A percentile compares a stretch with the other conserved stretches of the same genome.
Conservation (phyloP, 2,329 filamentous ascomycete genomes). For the Colletotrichum falcatum region DNA sequence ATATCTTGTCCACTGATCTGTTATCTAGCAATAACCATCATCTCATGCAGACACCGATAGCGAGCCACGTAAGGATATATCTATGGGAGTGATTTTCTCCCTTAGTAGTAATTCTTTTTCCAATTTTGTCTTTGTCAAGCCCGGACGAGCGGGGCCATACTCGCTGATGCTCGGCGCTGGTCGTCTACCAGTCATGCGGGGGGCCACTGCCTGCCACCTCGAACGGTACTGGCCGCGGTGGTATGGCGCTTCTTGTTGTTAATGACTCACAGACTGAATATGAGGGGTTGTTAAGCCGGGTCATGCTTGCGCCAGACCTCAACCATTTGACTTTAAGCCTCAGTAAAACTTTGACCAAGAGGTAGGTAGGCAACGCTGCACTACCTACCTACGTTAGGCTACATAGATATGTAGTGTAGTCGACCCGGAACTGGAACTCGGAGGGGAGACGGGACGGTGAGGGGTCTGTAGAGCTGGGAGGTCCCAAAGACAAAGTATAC, state of each 20-base stretch:
- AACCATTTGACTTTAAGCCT: constrained; percentile 29
- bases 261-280: constrained; percentile 38
- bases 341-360: constrained; percentile 30
- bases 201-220: constrained; percentile 27
- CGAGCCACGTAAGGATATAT: neutral
- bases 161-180: constrained; percentile 31
- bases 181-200: constrained; percentile 30
- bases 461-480: no score
- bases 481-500: no score
- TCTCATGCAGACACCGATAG: neutral
- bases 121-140: no score
- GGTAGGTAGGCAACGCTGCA: neutral
- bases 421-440: neutral
- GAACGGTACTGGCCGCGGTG: constrained; percentile 19
- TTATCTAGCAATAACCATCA: neutral
- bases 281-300: constrained; percentile 32
- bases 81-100: neutral
- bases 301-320: constrained; percentile 28
- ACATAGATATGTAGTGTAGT: neutral
- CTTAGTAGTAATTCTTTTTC: no score
- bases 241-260: constrained; percentile 31
- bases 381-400: no score
- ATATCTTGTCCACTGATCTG: neutral
- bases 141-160: no score
- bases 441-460: no score